Conservation (phyloP, 2,329 filamentous ascomycete species). For the Berkeleyomyces basicola region DNA sequence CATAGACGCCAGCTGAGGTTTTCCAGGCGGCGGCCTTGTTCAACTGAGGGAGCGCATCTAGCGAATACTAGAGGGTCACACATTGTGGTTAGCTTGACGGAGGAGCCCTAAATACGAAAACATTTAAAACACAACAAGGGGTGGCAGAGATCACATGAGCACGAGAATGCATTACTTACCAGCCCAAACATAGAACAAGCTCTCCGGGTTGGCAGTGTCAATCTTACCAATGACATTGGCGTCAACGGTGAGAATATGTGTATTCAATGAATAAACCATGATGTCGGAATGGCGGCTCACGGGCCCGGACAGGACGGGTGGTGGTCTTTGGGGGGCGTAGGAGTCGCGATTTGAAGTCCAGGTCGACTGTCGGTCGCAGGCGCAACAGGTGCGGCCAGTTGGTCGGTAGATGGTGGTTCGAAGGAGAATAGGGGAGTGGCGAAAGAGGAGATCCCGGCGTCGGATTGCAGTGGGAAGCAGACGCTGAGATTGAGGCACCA, state of each 20-base stretch:
- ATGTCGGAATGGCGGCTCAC: slow-evolving; percentile 23
- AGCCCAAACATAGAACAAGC: slow-evolving; percentile 93
- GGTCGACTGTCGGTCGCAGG: not conserved
- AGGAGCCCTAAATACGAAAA: not conserved
- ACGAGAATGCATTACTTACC: slow-evolving; percentile 39
- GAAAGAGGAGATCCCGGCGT: slow-evolving; percentile 6
- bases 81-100: not conserved
- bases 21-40: slow-evolving; percentile 80
- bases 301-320: slow-evolving; percentile 20
- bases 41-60: slow-evolving; percentile 82
- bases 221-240: slow-evolving; percentile 85
- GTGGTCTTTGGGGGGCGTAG: slow-evolving; percentile 14
- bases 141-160: not conserved
- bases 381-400: not conserved
- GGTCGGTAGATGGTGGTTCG: slow-evolving; percentile 10
- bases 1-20: slow-evolving; percentile 93
- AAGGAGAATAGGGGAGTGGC: not conserved
- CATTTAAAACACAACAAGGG: not conserved
- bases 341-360: slow-evolving; percentile 4
- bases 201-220: slow-evolving; percentile 81
- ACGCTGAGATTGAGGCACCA: slow-evolving; percentile 12
- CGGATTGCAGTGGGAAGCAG: not conserved
- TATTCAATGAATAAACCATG: slow-evolving; percentile 75
- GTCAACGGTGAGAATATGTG: slow-evolving; percentile 81
- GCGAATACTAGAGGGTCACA: slow-evolving; percentile 56